These are phyloP conservation scores for Iberis pinnata DNA, from an alignment of 345 rosid species.

Conservation along the genomic window DNA sequence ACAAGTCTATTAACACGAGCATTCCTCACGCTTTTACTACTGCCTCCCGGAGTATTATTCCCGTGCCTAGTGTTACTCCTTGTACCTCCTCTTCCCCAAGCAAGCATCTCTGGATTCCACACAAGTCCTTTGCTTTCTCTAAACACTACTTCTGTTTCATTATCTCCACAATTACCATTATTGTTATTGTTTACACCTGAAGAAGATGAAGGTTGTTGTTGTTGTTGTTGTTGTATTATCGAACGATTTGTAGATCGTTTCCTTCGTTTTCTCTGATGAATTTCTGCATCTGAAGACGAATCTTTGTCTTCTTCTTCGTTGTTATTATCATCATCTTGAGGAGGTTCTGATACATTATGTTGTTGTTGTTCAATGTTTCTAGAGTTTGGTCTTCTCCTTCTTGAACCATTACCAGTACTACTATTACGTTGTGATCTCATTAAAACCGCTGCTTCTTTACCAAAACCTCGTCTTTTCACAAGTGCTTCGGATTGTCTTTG, in stretches of 20 bases:
- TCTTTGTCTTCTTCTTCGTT: slow-evolving; percentile 46
- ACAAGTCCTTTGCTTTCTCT: slow-evolving; percentile 66
- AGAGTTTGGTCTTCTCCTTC: slow-evolving; percentile 56
- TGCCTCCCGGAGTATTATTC: slow-evolving; percentile 41
- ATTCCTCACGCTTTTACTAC: slow-evolving; percentile 52
- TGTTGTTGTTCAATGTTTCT: slow-evolving; percentile 44
- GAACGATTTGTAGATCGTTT: slow-evolving; percentile 44
- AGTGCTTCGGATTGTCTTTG: slow-evolving; percentile 87
- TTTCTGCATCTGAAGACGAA: slow-evolving; percentile 80
- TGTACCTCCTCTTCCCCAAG: slow-evolving; percentile 94
- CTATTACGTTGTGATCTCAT: slow-evolving; percentile 55
- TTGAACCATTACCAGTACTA: slow-evolving; percentile 39
- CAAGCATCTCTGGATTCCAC: slow-evolving; percentile 77
- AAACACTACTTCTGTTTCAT: slow-evolving; percentile 46
- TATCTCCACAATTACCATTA: slow-evolving; percentile 53
- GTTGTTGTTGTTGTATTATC: slow-evolving; percentile 34
- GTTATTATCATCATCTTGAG: slow-evolving; percentile 51
- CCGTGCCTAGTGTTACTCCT: slow-evolving; percentile 95
- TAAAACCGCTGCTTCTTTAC: slow-evolving; percentile 50
- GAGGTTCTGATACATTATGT: slow-evolving; percentile 51
- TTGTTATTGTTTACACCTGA: slow-evolving; percentile 53
- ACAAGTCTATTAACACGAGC: slow-evolving; percentile 68
- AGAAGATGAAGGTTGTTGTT: no score
- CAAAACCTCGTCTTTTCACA: slow-evolving; percentile 57
- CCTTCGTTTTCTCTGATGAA: slow-evolving; percentile 54